Evolutionary conservation across 345 rosid genomes (phyloP), one percentile per base, ranked within the genome.

Genomic region (Clarkia xantiana): DNA sequence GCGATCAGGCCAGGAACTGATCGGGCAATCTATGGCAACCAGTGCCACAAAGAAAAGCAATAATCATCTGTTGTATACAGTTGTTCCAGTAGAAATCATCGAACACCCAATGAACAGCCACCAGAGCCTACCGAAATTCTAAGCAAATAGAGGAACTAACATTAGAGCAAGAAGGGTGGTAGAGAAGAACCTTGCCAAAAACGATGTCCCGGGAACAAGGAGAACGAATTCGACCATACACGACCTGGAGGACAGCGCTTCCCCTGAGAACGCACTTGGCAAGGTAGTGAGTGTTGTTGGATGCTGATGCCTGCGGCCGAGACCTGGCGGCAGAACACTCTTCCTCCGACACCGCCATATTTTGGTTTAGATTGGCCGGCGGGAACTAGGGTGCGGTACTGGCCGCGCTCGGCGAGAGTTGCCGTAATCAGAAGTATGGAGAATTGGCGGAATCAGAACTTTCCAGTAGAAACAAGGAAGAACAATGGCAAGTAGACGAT

Each of bases 261-360:
- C 94, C 94, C 34, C 71, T 63, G 58, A 91, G 86, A 46, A 91
- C 87, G 57, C 89, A 84, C 75, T 86, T 91, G 46, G 98, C 94
- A 20, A 91, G 77, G 67, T 79, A 86, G 65, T 80, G 83, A 25
- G 71, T 69, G 43, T 39, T 49, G 42, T 61, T n/a, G 25, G 85
- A 48, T 6, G 78, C 48, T n/a, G 94, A 73, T 14, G 94, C 57
- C 1, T 80, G 60, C 12, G 95, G 70, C 63, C 78, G 71, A 51
- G 84, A 67, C 62, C 87, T 85, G 11, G 79, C 75, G 48, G 75
- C 71, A 18, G 94, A 81, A 54, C 84, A 81, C 71, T 84, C 96
- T 61, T 91, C 98, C 81, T 84, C 94, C 20, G 96, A 68, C 53
- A 89, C 93, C 60, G 94, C 98, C 96, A 91, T 84, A 49, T 43